Percentiles rank a stretch among this genome's conserved stretches.
Evolutionary conservation across 129 eudicot species (phyloP).

Genomic region (Flaveria linearis): DNA sequence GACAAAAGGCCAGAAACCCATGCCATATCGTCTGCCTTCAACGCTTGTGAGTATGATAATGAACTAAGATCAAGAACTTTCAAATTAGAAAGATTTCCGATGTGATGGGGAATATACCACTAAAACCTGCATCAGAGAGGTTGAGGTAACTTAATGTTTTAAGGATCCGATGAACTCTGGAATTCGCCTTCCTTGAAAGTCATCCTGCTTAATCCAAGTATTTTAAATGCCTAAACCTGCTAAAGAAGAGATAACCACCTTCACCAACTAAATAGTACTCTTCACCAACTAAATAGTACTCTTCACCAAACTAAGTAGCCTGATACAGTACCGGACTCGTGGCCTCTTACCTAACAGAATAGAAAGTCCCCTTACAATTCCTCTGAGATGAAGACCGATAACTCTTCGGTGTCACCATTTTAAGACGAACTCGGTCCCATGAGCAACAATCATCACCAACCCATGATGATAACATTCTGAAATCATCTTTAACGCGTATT

Average conservation of each 20-base stretch:
- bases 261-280: neutral
- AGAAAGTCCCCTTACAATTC: neutral
- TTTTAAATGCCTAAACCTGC: conserved; percentile 9
- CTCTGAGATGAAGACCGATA: conserved; percentile 8
- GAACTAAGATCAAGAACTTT: conserved; percentile 25
- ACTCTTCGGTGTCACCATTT: neutral
- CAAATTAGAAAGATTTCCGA: conserved; percentile 35
- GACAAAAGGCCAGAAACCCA: conserved; percentile 15
- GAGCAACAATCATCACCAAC: neutral
- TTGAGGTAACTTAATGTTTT: conserved; percentile 21
- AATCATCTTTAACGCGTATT: neutral
- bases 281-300: neutral
- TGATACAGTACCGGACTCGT: too few relatives aligned
- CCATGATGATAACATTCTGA: conserved; percentile 25
- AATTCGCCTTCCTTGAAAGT: conserved; percentile 10
- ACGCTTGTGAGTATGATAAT: neutral
- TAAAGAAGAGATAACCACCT: neutral
- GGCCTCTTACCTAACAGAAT: too few relatives aligned
- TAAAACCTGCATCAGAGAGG: conserved; percentile 5
- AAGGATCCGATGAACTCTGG: conserved; percentile 25
- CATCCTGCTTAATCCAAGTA: conserved; percentile 22
- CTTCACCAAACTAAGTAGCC: too few relatives aligned
- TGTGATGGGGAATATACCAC: conserved; percentile 27
- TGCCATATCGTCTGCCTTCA: neutral
- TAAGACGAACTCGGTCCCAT: conserved; percentile 16